Conservation (phyloP, 2,329 filamentous ascomycete genomes). For the Aspergillus versicolor region DNA sequence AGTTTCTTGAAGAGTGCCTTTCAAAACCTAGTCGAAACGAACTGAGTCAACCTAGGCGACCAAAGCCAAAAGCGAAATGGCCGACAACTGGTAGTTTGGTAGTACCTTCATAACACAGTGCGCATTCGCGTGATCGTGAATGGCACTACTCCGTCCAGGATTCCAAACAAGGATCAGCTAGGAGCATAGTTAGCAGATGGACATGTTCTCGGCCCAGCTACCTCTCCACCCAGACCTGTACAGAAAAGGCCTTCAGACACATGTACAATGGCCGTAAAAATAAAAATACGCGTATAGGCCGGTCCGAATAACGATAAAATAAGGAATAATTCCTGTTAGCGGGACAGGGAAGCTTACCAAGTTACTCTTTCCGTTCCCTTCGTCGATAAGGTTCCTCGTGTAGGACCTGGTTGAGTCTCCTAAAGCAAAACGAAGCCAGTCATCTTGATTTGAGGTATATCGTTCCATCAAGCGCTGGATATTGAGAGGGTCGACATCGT, state of each 20-base stretch:
- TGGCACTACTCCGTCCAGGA: conserved; percentile 76
- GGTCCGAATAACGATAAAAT: not conserved
- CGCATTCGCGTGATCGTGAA: conserved; percentile 86
- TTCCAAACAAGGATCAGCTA: conserved; percentile 88
- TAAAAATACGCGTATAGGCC: not conserved
- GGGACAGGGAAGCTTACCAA: conserved; percentile 51
- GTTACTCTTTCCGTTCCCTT: conserved; percentile 80
- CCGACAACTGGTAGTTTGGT: conserved; percentile 16
- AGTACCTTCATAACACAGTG: conserved; percentile 82
- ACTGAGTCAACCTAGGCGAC: not conserved
- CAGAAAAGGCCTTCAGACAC: not conserved
- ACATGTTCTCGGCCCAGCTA: not conserved
- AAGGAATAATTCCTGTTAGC: not conserved
- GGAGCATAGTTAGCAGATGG: conserved; percentile 14
- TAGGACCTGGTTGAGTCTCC: conserved; percentile 70
- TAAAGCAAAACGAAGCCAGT: conserved; percentile 76
- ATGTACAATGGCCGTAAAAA: not conserved
- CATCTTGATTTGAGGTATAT: conserved; percentile 66
- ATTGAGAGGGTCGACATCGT: conserved; percentile 73
- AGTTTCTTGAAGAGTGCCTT: conserved; percentile 76
- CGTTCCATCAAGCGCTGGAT: conserved; percentile 71
- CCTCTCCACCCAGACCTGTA: not conserved
- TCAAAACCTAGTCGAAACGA: conserved; percentile 59
- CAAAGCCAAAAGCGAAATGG: not conserved
- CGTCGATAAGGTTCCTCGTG: conserved; percentile 85